Conservation (phyloP, 1,139 yeast species). For the Lodderomyces parapsilosis region DNA sequence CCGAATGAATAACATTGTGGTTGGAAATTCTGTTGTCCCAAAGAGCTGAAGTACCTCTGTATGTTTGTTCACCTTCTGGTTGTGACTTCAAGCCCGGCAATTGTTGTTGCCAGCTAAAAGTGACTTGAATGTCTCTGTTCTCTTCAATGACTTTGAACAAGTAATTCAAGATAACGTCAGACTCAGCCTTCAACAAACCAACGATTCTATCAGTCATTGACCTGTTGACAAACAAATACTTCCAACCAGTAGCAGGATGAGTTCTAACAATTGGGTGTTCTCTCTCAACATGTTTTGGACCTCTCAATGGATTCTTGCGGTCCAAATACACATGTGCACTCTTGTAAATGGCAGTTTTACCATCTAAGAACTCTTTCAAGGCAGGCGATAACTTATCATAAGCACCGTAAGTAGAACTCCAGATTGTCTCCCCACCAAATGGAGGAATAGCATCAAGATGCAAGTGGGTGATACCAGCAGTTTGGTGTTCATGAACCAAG, state of each 20-base stretch:
- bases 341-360: constrained; percentile 35
- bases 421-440: constrained; percentile 38
- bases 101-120: constrained; percentile 47
- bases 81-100: constrained; percentile 5
- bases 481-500: constrained; percentile 33
- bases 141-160: constrained; percentile 33
- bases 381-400: constrained; percentile 39
- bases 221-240: constrained; percentile 37
- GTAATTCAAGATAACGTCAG: constrained; percentile 31
- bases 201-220: constrained; percentile 37
- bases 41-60: constrained; percentile 53
- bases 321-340: constrained; percentile 37
- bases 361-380: constrained; percentile 35
- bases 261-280: constrained; percentile 43
- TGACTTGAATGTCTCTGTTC: constrained; percentile 46
- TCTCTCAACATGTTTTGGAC: constrained; percentile 35
- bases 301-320: constrained; percentile 31
- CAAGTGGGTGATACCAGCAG: constrained; percentile 40
- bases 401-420: constrained; percentile 40
- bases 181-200: constrained; percentile 35
- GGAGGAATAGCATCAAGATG: constrained; percentile 35
- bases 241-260: constrained; percentile 46
- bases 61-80: constrained; percentile 28
- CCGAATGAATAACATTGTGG: constrained; percentile 52
- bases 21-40: constrained; percentile 59